A percentile compares a stretch with the other conserved stretches of the same genome.
Evolutionary conservation across 2,329 filamentous ascomycete species (phyloP).

Genomic region (Diaporthe citrichinensis): DNA sequence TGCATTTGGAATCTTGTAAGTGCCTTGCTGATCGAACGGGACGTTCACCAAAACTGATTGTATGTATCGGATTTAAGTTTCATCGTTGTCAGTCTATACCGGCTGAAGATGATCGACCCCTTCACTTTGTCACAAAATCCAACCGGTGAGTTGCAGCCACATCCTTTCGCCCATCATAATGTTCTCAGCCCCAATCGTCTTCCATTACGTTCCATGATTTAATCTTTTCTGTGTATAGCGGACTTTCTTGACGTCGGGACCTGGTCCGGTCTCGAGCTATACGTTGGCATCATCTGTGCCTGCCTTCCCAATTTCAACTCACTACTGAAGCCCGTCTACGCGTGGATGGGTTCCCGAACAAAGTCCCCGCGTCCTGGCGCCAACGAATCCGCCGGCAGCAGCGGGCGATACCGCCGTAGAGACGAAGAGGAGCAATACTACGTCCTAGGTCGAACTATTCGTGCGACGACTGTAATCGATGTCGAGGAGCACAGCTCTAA

Average conservation of each 20-base stretch:
- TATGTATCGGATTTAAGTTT: neutral
- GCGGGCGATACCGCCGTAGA: neutral
- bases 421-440: constrained; percentile 4
- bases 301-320: constrained; percentile 34
- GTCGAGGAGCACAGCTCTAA: constrained; percentile 26
- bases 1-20: constrained; percentile 16
- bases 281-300: constrained; percentile 35
- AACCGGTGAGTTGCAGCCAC: constrained; percentile 20
- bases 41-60: neutral
- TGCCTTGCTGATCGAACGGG: neutral
- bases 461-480: constrained; percentile 26
- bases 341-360: constrained; percentile 19
- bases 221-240: neutral
- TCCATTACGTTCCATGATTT: neutral
- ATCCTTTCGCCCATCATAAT: neutral
- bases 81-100: constrained; percentile 26
- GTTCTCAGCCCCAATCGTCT: too few relatives aligned
- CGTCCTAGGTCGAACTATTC: neutral
- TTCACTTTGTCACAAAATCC: constrained; percentile 25
- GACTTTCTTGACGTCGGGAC: constrained; percentile 27
- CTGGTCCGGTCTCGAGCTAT: constrained; percentile 29
- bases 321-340: constrained; percentile 23
- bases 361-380: neutral
- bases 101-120: constrained; percentile 17
- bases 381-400: neutral